Evolutionary conservation across 2,329 filamentous ascomycete species (phyloP).

Genomic region (Cercospora nicotianae): DNA sequence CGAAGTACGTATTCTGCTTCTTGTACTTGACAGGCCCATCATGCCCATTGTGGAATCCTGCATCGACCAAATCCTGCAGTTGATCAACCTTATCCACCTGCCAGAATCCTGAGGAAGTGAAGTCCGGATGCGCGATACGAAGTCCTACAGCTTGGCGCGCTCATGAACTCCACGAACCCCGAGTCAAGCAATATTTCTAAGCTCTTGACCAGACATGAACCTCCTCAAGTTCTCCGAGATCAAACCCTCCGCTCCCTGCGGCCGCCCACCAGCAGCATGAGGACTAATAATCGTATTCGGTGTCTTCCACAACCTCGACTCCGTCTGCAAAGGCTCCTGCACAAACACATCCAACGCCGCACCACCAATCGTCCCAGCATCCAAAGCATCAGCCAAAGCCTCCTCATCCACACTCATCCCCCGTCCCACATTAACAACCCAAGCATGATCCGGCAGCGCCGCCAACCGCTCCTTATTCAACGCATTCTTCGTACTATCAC

Average conservation of each 20-base stretch:
- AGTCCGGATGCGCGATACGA: not conserved
- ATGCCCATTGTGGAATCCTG: not conserved
- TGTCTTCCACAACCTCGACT: conserved; percentile 50
- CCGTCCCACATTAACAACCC: conserved; percentile 70
- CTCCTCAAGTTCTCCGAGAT: conserved; percentile 62
- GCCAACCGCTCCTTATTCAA: conserved; percentile 56
- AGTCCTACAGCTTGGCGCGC: conserved; percentile 3
- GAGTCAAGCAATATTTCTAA: conserved; percentile 53
- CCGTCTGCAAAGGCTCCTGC: conserved; percentile 54
- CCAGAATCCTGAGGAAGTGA: not conserved
- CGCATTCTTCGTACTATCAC: conserved; percentile 56
- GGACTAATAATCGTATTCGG: conserved; percentile 57
- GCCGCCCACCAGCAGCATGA: conserved; percentile 61
- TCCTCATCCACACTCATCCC: conserved; percentile 61
- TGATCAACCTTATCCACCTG: not conserved
- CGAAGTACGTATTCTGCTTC: not conserved
- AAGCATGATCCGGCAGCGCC: conserved; percentile 58
- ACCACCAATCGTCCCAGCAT: conserved; percentile 49
- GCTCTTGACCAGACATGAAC: conserved; percentile 58
- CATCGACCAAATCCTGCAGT: not conserved
- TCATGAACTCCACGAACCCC: not conserved
- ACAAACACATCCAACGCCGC: conserved; percentile 55
- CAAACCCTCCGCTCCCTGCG: conserved; percentile 60
- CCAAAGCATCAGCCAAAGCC: conserved; percentile 50
- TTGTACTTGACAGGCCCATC: not conserved